Evolutionary conservation across 345 rosid genomes (phyloP).

Genomic region (Eucalyptus leucophloia): DNA sequence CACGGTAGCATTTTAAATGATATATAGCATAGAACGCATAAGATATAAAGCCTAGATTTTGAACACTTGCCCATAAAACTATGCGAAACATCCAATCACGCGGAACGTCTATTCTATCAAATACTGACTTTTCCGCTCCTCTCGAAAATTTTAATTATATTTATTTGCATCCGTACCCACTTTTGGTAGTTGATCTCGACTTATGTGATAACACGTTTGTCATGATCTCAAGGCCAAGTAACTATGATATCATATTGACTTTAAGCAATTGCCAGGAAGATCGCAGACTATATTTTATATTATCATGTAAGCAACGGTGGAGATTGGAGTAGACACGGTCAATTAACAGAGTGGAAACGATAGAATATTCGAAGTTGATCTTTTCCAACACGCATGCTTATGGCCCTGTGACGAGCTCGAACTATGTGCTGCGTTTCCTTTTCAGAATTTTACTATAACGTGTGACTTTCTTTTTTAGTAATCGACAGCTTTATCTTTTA

Average conservation of each 20-base stretch:
- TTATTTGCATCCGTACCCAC: background rate
- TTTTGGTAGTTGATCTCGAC: background rate
- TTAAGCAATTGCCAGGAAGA: background rate
- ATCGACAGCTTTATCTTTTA: too few relatives aligned
- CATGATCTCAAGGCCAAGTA: background rate
- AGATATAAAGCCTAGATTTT: too few relatives aligned
- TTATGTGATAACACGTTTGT: background rate
- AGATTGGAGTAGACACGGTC: background rate
- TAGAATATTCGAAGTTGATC: background rate
- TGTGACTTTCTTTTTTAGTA: background rate
- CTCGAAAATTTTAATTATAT: too few relatives aligned
- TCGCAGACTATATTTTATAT: background rate
- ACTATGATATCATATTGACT: background rate
- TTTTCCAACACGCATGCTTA: background rate
- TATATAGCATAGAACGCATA: background rate
- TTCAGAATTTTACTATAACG: too few relatives aligned
- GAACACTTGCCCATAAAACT: background rate
- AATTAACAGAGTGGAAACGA: background rate
- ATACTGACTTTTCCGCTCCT: background rate
- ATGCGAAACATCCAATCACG: background rate
- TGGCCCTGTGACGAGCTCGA: background rate
- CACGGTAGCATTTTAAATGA: background rate
- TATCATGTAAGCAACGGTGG: background rate
- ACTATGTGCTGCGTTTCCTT: background rate
- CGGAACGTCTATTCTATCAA: accelerated